Percentiles rank a stretch among this genome's conserved stretches.
phyloP scores from a whole-genome alignment of 495 filamentous ascomycete species.

The Aspergillus biplanus region DNA sequence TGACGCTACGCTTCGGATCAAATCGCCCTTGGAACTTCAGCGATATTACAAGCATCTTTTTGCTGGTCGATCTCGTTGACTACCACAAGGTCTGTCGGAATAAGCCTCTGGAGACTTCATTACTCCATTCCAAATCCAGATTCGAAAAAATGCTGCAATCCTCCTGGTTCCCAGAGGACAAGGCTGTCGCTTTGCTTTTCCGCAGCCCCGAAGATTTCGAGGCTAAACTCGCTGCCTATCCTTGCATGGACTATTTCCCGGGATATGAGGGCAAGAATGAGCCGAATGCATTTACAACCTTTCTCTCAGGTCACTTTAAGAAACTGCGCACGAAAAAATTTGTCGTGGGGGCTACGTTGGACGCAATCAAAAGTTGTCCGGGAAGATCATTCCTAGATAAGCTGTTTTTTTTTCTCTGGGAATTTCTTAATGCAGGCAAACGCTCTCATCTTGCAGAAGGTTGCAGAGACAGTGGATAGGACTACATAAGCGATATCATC shows the following conservation, averaged over 20 bases:
- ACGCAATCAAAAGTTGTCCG: no score
- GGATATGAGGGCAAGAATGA: not conserved
- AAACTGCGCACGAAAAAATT: no score
- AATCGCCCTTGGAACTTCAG: not conserved
- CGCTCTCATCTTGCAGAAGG: no score
- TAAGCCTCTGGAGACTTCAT: conserved; percentile 1
- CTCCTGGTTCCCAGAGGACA: conserved; percentile 10
- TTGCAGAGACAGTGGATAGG: no score
- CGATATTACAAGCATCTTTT: conserved; percentile 3
- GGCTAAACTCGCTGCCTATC: conserved; percentile 7
- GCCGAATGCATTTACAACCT: not conserved
- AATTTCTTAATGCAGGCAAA: no score
- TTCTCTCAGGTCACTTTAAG: no score
- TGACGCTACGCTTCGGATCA: conserved; percentile 4
- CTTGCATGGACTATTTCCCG: conserved; percentile 1
- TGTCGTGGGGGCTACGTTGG: no score
- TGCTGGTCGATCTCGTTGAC: not conserved
- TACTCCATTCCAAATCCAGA: conserved; percentile 8
- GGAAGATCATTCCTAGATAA: no score
- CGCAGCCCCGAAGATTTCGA: conserved; percentile 2
- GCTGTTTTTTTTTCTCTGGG: no score
- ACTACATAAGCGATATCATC: no score
- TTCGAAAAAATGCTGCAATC: conserved; percentile 7
- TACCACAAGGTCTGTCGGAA: not conserved
- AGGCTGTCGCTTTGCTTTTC: not conserved